Base-by-base conservation (phyloP, 495 filamentous ascomycete species). In the Clavariopsis aquatica region DNA sequence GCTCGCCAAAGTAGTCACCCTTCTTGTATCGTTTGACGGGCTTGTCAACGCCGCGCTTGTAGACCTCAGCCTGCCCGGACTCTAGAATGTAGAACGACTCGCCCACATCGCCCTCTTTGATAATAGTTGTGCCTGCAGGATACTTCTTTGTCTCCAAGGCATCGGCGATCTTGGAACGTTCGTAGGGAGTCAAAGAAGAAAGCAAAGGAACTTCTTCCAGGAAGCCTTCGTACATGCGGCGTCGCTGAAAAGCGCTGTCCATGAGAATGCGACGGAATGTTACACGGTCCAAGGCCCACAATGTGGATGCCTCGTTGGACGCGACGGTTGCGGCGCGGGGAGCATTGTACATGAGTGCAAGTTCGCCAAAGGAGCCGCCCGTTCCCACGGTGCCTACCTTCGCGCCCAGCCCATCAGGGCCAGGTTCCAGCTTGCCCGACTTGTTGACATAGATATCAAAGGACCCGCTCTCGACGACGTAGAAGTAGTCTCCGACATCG, bases 271-370 rank as follows among this genome's bases (percentile, higher is more conserved):
- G 91, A 52, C 94, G 91, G 84, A 98, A 98, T 5, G 94, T 98
- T 52, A 98, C 83, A 31, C 94, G 91, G 73, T 98, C 94, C 46
- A 98, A 79, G 13, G 91, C 91, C 94, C 94, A 98, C 6, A 98
- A 83, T 1, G 87, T 93, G 73, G 87, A 91, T 3, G 87, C 69
- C 56, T 95, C 92, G 26, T 87, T 86, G 19, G 89, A 94, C 56
- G 95, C 84, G 56, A 98, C 91, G 0, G 94, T 98, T 2, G 94
- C 94, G n/a, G 95, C 95, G 70, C 94, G 89, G 3, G 95, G 94
- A 17, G 94, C 92, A 71, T 97, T 97, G 78, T 98, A 98, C 94
- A 98, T 98, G 70, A 98, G 81, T 23, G 94, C 94, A 53, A 98
- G 80, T 78, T 98, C 94, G 65, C 94, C 94, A 78, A 98, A 98